Evolutionary conservation across 768 basidiomycete species (phyloP).

Genomic region (Phylloporus arenicola): DNA sequence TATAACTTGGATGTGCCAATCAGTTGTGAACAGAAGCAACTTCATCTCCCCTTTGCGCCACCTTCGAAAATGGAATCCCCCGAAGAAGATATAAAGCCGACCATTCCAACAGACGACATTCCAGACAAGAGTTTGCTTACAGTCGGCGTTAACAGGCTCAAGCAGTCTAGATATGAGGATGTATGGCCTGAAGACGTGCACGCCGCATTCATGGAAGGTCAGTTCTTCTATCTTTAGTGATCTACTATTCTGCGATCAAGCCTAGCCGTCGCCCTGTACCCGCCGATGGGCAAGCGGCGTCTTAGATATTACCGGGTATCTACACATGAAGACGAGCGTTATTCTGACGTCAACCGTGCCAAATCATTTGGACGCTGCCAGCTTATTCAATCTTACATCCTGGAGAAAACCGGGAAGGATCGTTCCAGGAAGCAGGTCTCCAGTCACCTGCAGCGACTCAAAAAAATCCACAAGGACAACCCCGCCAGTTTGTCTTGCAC

Average conservation of each 20-base stretch:
- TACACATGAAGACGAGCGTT: conserved; percentile 9
- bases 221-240: not conserved
- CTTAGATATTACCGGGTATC: conserved; percentile 29
- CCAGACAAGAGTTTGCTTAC: not conserved
- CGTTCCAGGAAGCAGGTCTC: conserved; percentile 38
- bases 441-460: conserved; percentile 35
- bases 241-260: conserved; percentile 8
- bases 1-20: conserved; percentile 5
- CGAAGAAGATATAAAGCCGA: conserved; percentile 14
- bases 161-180: conserved; percentile 31
- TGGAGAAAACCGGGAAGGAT: conserved; percentile 35
- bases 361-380: conserved; percentile 37
- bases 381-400: conserved; percentile 35
- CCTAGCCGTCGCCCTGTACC: conserved; percentile 28
- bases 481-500: conserved; percentile 26
- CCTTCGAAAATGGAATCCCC: conserved; percentile 21
- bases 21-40: not conserved
- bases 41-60: conserved; percentile 5
- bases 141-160: conserved; percentile 13
- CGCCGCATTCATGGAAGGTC: conserved; percentile 36
- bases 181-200: conserved; percentile 33
- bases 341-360: conserved; percentile 6
- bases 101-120: conserved; percentile 6
- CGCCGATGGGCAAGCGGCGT: conserved; percentile 34
- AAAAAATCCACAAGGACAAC: conserved; percentile 31